These are phyloP conservation scores for Penicillium ochrochloron DNA, from an alignment of 495 filamentous ascomycete species.

Conservation along the genomic window DNA sequence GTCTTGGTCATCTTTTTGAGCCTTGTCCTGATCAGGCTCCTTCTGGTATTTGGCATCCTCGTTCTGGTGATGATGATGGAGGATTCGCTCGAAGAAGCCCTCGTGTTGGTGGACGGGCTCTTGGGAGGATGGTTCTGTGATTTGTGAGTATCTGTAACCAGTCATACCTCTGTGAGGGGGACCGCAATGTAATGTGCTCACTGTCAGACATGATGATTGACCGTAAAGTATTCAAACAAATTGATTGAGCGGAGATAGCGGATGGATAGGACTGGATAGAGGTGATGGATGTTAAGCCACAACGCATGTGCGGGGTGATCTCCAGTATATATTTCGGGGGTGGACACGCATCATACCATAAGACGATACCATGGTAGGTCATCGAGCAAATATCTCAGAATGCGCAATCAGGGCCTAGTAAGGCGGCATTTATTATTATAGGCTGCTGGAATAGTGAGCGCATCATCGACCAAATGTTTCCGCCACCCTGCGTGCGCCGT, in stretches of 20 bases:
- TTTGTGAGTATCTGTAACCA: neutral
- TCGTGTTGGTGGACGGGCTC: conserved; percentile 17
- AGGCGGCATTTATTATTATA: conserved; percentile 21
- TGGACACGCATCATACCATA: neutral
- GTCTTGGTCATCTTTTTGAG: neutral
- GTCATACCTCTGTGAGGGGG: neutral
- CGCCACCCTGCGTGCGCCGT: neutral
- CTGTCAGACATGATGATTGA: conserved; percentile 14
- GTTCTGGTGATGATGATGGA: conserved; percentile 18
- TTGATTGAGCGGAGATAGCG: neutral
- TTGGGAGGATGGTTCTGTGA: conserved; percentile 11
- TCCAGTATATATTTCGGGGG: neutral
- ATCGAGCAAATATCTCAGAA: neutral
- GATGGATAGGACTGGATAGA: neutral
- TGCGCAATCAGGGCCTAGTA: neutral
- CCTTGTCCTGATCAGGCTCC: conserved; percentile 3
- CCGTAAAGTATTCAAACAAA: neutral
- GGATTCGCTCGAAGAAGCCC: conserved; percentile 23
- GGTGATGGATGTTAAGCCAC: neutral
- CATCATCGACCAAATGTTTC: conserved; percentile 21
- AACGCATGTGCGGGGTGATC: neutral
- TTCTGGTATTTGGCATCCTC: conserved; percentile 9
- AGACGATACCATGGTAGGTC: neutral
- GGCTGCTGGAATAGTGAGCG: conserved; percentile 15
- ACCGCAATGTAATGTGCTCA: conserved; percentile 3